Base-by-base conservation (phyloP, 2,329 filamentous ascomycete genomes). In the Cordyceps cicadae region DNA sequence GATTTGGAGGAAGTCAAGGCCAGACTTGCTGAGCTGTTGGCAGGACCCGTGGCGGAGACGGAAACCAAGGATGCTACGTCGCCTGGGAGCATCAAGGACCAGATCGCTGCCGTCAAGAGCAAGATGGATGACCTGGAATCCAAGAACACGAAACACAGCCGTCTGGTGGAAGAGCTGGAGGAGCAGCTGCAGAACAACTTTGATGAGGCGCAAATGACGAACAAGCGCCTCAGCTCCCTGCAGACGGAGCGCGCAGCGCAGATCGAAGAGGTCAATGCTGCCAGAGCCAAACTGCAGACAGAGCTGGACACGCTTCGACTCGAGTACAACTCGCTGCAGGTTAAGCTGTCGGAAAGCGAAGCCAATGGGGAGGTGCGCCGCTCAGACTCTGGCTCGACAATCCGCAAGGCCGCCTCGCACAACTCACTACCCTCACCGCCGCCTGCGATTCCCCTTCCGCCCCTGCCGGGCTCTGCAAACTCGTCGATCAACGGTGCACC, bases 101-200 rank as follows among this genome's bases (percentile, higher is more conserved):
- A 86, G 67, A 70, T 87, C 24, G 75, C 80, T 29, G 80, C 82
- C 5, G 77, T 93, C 65, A 86, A 86, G 73, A 84, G 85, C 71
- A 86, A 85, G 70, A 84, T 88, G 73, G 68, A 70, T 8, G 84
- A 87, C 49, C 74, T 88, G 24, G 82, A 87, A 67, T 78, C 73
- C 48, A 81, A 81, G 75, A 96, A 95, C 79, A 87, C 91, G 77
- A 97, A 96, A 81, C 95, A 94, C 73, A 89, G 90, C 48, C 86
- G 91, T 24, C 80, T 99, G 14, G 90, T 99, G 9, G 91, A 97
- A 72, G 93, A 99, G 75, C 86, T 99, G 5, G 94, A 99, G 74
- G 93, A 97, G 68, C 94, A 99, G 74, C 85, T 99, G 59, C 92
- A 93, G 70, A 90, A 83, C 71, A 97, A 94, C 76, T 99, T 92